Base-by-base conservation (phyloP, 1,284 basidiomycete species). In the Laetiporus sulphureus region DNA sequence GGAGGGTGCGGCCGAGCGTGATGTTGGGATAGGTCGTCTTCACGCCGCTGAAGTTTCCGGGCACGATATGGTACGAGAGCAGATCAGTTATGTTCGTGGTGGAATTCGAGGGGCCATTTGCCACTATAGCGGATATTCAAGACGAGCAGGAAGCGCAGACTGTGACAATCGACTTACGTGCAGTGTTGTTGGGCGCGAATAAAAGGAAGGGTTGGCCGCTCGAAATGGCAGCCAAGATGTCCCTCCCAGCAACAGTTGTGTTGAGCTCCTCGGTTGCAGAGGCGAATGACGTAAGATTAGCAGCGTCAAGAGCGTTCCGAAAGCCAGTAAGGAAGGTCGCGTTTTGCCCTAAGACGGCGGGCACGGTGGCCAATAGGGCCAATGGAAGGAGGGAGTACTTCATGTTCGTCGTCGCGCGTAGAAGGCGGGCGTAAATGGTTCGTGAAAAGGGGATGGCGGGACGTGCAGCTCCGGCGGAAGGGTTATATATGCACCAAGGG, bases 1-100 rank as follows among this genome's bases (percentile, higher is more conserved):
- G 65, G 12, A 80, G 64, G 0, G 84, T 83, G 31, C 78, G 71
- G 3, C 79, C 79, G 40, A 88, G 63, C 0, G 83, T 85, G 41
- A 74, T 62, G 49, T 75, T 75, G 3, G 75, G 74, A 49, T 60
- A 73, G 6, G 62, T 59, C 2, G 64, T 59, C 7, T 69, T 59
- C 11, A 60, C 48, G 12, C 61, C 63, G 42, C 64, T 55, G 56
- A 74, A 73, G 46, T 72, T 70, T 20, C 78, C 77, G 38, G 68
- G 65, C 15, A 83, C 65, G 42, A 83, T 60, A 57, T 85, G 83
- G 63, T 85, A 86, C 4, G 75, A 63, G 38, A 85, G 55, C 36
- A 77, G 62, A 41, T 73, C 59, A 25, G 70, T 60, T 12, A 80
- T 51, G 47, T 74, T 64, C 39, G 51, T 55, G 1, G 68, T 60